Base-by-base conservation (phyloP, 495 filamentous ascomycete species). In the Penicillium soppii region DNA sequence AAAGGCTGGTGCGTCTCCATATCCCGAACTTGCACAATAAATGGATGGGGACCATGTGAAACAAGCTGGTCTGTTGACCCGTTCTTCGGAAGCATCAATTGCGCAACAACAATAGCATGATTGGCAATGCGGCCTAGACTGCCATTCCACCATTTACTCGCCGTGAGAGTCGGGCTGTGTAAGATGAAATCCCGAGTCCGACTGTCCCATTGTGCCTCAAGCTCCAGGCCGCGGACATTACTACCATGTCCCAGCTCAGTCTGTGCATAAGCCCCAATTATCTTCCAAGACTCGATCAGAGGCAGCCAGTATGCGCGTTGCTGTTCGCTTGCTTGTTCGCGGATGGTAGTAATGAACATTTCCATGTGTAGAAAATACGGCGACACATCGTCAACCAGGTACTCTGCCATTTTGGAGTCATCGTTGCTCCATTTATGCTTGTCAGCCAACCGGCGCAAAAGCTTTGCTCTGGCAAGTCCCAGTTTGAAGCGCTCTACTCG, bases 81-180 rank as follows among this genome's bases (percentile, higher is more conserved):
- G 4, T 40, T 19, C 16, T 68, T 62, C 7, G 74, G 76, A 15
- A 78, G 54, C 16, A 77, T 47, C 5, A 79, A 47, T 40, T 78
- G 75, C 1, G 75, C 75, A 7, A 78, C 68, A 3, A 76, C 72
- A 49, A 76, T 73, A 7, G 73, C 66, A 54, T 75, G 56, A 16
- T 68, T 68, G 2, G 75, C 74, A 15, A 71, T 71, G 0, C 72
- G 59, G 1, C 76, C 76, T 52, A 79, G 58, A 9, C 65, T 61
- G 5, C 76, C 76, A 56, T 78, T 77, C 76, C 75, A 78, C 73
- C 74, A 78, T 57, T 79, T 79, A 41, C 69, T 74, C 2, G 75
- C 69, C 3, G 74, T 78, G 8, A 79, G 49, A 5, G 68, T 68
- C 29, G 75, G 75, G 32, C 72, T 76, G 49, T 78, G 74, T 4